Conservation (phyloP, 2,329 filamentous ascomycete genomes). For the Cryphonectria parasitica region DNA sequence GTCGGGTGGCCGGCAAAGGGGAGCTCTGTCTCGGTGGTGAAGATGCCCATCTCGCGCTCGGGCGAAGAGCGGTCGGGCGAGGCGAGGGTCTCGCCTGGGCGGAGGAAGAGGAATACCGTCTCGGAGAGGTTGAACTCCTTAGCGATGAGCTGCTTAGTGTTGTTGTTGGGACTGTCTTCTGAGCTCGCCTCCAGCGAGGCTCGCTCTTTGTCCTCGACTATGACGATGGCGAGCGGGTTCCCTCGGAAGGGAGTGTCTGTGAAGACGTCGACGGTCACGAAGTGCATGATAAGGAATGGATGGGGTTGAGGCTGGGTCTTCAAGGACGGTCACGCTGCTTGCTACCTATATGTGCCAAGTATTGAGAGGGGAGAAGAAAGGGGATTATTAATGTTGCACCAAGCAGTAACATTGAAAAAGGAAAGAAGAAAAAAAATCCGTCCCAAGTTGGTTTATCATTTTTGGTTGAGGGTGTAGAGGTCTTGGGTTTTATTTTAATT, state of each 20-base stretch:
- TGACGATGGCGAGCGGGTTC: constrained; percentile 65
- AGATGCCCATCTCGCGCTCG: constrained; percentile 60
- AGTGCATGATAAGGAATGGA: constrained; percentile 41
- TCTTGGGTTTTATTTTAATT: too few species aligned
- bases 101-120: constrained; percentile 64
- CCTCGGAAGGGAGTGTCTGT: constrained; percentile 55
- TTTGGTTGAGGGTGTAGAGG: too few species aligned
- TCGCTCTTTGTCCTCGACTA: constrained; percentile 47
- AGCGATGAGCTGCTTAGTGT: constrained; percentile 61
- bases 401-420: too few species aligned
- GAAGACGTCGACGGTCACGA: constrained; percentile 63
- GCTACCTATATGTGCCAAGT: background rate
- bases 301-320: background rate
- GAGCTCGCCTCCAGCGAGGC: constrained; percentile 46
- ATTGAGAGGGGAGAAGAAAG: background rate
- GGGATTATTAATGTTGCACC: too few species aligned
- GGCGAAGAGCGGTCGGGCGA: constrained; percentile 35
- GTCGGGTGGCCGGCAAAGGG: constrained; percentile 68
- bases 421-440: too few species aligned
- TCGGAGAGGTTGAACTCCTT: constrained; percentile 68
- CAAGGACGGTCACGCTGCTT: background rate
- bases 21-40: constrained; percentile 57
- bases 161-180: constrained; percentile 42
- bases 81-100: constrained; percentile 34
- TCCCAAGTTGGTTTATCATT: too few species aligned